Evolutionary conservation across 1,284 basidiomycete species (phyloP), one percentile per base, ranked within the genome.

Genomic region (Trichosporon asahii): DNA sequence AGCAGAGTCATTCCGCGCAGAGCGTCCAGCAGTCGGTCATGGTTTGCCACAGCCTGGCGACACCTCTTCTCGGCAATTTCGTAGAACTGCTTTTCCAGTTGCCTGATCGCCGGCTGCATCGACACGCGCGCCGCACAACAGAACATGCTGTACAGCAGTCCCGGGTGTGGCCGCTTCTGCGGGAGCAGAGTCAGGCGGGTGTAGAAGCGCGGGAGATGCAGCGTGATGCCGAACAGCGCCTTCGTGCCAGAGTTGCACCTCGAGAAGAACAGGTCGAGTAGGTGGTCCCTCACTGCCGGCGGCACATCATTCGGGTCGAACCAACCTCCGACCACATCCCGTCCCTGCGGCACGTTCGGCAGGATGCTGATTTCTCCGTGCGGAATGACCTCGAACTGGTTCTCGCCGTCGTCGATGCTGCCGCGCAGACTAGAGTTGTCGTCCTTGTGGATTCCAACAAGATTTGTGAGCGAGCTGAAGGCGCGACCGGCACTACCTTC

Each of bases 281-380:
- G 70, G 66, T 78, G 77, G 64, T 80, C 79, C 12, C 79, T 68
- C 5, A 78, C 75, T 5, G 69, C 65, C 8, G 72, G 70, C 3
- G 79, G 79, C 4, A 80, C 72, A 66, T 79, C 79, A 21, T 74
- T 71, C 11, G 77, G 73, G 65, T 80, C 79, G 64, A 78, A 78
- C 79, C 79, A 80, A 0, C 78, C 78, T 0, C 76, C 76, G 0
- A 75, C 69, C 1, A 79, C 49, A 37, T 73, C 72, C 37, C 72
- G 68, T 3, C 72, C 72, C 49, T 69, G 68, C 8, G 72, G 72
- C 3, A 73, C 49, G 4, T 40, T 64, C 1, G 72, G 72, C 23
- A 73, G 44, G 15, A 73, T 66, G 33, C 63, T 29, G 14, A 66
- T 69, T 27, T 72, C 71, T n/a, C 64, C 68, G 21, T 70, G 53